Percentiles rank a stretch among this genome's conserved stretches.
phyloP scores from a whole-genome alignment of 768 basidiomycete species.

The Tephrocybe sp. region DNA sequence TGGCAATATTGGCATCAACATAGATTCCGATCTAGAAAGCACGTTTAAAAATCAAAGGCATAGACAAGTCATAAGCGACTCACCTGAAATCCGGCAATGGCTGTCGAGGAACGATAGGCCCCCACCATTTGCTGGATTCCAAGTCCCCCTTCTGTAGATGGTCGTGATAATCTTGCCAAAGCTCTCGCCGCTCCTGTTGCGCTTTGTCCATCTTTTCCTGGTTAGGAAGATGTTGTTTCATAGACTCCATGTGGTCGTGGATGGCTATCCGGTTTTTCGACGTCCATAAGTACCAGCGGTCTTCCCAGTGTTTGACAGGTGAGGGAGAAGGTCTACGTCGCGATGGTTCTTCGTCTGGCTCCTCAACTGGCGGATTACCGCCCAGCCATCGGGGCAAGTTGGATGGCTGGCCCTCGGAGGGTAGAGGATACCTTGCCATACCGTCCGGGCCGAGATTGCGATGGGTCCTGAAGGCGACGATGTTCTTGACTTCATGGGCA shows the following conservation, averaged over 20 bases:
- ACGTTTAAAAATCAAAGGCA: not conserved
- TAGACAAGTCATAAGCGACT: slow-evolving; percentile 15
- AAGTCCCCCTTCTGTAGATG: slow-evolving; percentile 32
- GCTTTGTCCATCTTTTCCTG: slow-evolving; percentile 44
- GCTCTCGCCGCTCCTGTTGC: slow-evolving; percentile 39
- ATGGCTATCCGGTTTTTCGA: slow-evolving; percentile 51
- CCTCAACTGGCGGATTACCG: slow-evolving; percentile 35
- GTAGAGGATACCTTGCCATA: slow-evolving; percentile 59
- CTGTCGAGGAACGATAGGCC: slow-evolving; percentile 40
- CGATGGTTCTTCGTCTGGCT: slow-evolving; percentile 32
- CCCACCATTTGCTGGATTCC: slow-evolving; percentile 35
- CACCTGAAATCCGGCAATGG: slow-evolving; percentile 40
- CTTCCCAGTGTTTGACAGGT: slow-evolving; percentile 63
- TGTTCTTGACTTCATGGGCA: slow-evolving; percentile 62
- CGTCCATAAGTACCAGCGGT: slow-evolving; percentile 77
- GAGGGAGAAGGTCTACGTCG: slow-evolving; percentile 16
- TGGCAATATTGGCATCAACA: slow-evolving; percentile 60
- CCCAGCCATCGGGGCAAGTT: slow-evolving; percentile 47
- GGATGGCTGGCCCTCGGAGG: slow-evolving; percentile 60
- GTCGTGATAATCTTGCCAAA: slow-evolving; percentile 55
- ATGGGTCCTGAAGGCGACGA: slow-evolving; percentile 45
- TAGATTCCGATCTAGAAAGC: slow-evolving; percentile 43
- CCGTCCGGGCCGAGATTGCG: slow-evolving; percentile 41
- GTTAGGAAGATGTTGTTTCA: slow-evolving; percentile 55
- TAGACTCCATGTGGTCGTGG: slow-evolving; percentile 55